Evolutionary conservation across 2,329 filamentous ascomycete species (phyloP).

Genomic region (Neophaeococcomyces aloes): DNA sequence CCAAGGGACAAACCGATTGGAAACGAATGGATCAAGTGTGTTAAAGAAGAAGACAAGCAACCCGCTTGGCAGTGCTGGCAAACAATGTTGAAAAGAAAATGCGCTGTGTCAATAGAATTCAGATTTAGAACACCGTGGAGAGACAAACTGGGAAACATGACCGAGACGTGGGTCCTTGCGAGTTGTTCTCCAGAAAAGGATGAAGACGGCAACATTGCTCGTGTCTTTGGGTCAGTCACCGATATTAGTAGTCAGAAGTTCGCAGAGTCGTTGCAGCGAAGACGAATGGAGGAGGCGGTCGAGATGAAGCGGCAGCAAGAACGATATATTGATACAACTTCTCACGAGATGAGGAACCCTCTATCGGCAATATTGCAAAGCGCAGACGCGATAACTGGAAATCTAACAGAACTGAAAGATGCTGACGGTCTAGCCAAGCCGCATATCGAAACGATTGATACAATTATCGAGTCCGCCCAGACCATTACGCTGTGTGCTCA

Average conservation of each 20-base stretch:
- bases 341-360: conserved; percentile 48
- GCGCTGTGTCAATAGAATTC: conserved; percentile 41
- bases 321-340: conserved; percentile 66
- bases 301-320: conserved; percentile 72
- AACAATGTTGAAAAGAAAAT: conserved; percentile 6
- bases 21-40: conserved; percentile 40
- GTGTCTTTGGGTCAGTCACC: conserved; percentile 52
- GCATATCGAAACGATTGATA: conserved; percentile 33
- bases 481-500: conserved; percentile 69
- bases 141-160: conserved; percentile 38
- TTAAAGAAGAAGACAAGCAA: conserved; percentile 40
- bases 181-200: conserved; percentile 44
- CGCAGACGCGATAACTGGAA: conserved; percentile 44
- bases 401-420: conserved; percentile 38
- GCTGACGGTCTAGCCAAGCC: conserved; percentile 14
- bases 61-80: conserved; percentile 30
- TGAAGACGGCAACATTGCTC: conserved; percentile 40
- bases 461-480: conserved; percentile 60
- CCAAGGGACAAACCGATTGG: conserved; percentile 17
- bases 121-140: conserved; percentile 45
- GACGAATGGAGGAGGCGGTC: conserved; percentile 67
- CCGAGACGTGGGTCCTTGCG: conserved; percentile 47
- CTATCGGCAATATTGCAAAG: conserved; percentile 49
- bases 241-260: conserved; percentile 80
- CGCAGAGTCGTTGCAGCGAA: conserved; percentile 69